A percentile compares a stretch with the other conserved stretches of the same genome.
Conservation (phyloP, 768 basidiomycete species). For the Amanita rimosa region DNA sequence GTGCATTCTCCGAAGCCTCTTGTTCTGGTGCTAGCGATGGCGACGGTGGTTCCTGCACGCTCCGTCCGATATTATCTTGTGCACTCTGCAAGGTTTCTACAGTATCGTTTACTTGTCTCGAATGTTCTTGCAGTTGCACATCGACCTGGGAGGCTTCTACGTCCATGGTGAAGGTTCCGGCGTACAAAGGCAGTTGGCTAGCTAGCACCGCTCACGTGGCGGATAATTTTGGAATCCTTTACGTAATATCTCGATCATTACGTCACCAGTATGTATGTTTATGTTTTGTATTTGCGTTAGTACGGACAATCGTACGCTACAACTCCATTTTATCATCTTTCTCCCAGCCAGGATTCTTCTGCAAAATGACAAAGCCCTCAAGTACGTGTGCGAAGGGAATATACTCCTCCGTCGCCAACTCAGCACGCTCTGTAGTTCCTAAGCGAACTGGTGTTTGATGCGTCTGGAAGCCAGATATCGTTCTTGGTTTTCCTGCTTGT, state of each 20-base stretch:
- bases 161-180: neutral
- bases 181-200: no score
- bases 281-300: no score
- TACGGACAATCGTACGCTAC: slow-evolving; percentile 19
- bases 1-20: neutral
- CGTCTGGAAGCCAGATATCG: slow-evolving; percentile 97
- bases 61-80: neutral
- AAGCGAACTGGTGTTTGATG: slow-evolving; percentile 94
- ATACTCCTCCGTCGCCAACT: slow-evolving; percentile 94
- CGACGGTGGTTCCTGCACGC: neutral
- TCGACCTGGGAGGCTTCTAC: neutral
- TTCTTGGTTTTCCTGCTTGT: slow-evolving; percentile 93
- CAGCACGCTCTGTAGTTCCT: slow-evolving; percentile 89
- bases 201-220: no score
- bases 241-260: no score
- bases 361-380: slow-evolving; percentile 86
- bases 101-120: neutral
- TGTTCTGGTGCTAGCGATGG: neutral
- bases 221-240: no score
- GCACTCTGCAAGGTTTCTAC: neutral
- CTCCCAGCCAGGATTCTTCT: slow-evolving; percentile 88
- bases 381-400: slow-evolving; percentile 85
- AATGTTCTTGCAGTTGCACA: neutral
- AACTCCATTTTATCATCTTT: slow-evolving; percentile 79
- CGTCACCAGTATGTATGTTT: no score